Evolutionary conservation across 2,329 filamentous ascomycete genomes (phyloP), one percentile per base, ranked within the genome.

Genomic region (Mycogone perniciosa): DNA sequence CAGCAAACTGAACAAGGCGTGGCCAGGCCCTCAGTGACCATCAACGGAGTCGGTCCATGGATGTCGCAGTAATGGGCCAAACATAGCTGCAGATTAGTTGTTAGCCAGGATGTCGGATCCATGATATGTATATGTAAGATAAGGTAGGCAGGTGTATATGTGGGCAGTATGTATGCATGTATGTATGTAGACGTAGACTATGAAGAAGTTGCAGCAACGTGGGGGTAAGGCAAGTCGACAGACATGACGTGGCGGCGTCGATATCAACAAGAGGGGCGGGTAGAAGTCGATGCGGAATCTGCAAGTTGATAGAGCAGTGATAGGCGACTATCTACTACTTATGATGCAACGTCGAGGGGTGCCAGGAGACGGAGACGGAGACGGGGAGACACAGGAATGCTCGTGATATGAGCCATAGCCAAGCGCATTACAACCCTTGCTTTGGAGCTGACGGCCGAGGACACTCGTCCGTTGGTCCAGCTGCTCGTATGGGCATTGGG

Each of bases 31-130:
- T 86, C 82, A 34, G 83, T 86, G 60, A 85, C 82, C 79, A 86
- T 84, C 52, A 86, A 67, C 45, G 82, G 82, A 43, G 82, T 86
- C 44, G 83, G 83, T 55, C 83, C 83, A 68, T 86, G 83, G 56
- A 80, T 74, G 65, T 86, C 83, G 74, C 83, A 86, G 64, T 85
- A 86, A 65, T 86, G 82, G 60, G 83, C 83, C 60, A 86, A 75
- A 65, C 81, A 85, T 63, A 86, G 71, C 82, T 86, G 77, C 52
- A 81, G 52, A 54, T 56, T 53, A 26, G 60, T 56, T 50, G 65
- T 71, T 63, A 71, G 68, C 59, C 52, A 48, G 41, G 44, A 51
- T 53, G 59, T 55, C 56, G 59, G 60, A 48, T 57, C 61, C 65
- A 68, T 67, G 50, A 49, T 57, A 44, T 50, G 30, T 45, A 48